Base-by-base conservation (phyloP, 2,329 filamentous ascomycete genomes). In the Bipolaris sorokiniana region DNA sequence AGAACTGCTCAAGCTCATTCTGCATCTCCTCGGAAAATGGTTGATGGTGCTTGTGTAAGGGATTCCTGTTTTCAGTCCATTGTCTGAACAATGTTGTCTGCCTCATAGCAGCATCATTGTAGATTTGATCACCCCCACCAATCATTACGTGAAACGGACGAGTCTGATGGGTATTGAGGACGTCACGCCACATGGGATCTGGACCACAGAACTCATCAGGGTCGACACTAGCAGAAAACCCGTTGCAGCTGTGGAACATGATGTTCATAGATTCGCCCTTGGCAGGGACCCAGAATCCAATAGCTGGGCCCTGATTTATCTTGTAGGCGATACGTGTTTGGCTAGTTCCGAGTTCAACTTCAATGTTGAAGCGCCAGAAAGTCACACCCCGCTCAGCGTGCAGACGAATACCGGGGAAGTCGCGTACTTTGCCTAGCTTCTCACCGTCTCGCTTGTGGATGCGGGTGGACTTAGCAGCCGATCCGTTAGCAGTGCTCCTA, bases 201-300 rank as follows among this genome's bases (percentile, higher is more conserved):
- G 96, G 95, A 0, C 95, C 95, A 70, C 89, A 95, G 73, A 97
- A 89, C 44, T 88, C 83, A 71, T 96, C 84, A 0, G 92, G 80
- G 61, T 96, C 88, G 22, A 90, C 90, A 54, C 86, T 89, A 49
- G 89, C 76, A 67, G 91, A 94, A 80, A 99, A 99, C 1, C 96
- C 95, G 74, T 99, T 99, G 80, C 95, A 97, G 74, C 90, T 97
- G 79, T 98, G 86, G 79, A 97, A 99, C 92, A 98, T 97, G 74
- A 97, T 91, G 78, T 98, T 97, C 95, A 99, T 99, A 2, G 90
- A 86, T 74, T 96, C 84, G 15, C 87, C 89, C 48, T 83, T 85
- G 31, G 89, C 90, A 5, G 96, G 95, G 0, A 99, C 92, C 94
- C 95, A 99, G 75, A 99, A 99, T 1, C 90, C 91, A 50, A 91